Base-by-base conservation (phyloP, 768 basidiomycete species). In the Hericium alpestre region DNA sequence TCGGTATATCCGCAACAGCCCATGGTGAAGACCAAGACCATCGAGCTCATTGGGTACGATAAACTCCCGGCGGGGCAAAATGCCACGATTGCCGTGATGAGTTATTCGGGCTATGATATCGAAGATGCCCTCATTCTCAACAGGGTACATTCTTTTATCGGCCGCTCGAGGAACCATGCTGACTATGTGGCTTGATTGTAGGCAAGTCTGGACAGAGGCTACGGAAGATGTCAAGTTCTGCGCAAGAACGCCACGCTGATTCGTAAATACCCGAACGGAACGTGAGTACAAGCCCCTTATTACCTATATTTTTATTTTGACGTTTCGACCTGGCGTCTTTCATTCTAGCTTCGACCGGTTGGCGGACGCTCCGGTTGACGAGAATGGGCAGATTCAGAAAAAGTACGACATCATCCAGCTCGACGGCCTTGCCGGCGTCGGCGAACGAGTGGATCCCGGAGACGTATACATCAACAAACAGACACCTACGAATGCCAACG, bases 1-100 rank as follows among this genome's bases (percentile, higher is more conserved):
- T 88, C 91, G 38, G 93, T 97, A 10, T 99, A 99, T 65, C 96
- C 96, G 22, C 96, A 99, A 67, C 92, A 97, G 65, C 96, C 96
- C 2, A 96, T 99, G 95, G 94, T 97, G 59, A 97, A 98, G 72
- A 96, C 96, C 6, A 94, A 93, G 71, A 96, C 96, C 2, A 99
- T 98, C 56, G 96, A 99, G 69, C 72, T 99, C 54, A 81, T 97
- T 56, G 95, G 94, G 2, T 99, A 98, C 68, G 94, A 99, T 71
- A 86, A 87, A 59, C 79, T 99, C 4, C 96, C 96, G 4, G 96
- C 96, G 4, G 96, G 96, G 13, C 94, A 99, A 71, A 99, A 99
- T 68, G 96, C 96, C 11, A 97, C 86, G 0, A 92, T 99, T 48
- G 96, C 96, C 11, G 93, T 98, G 63, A 99, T 99, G 96, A 93